phyloP scores from a whole-genome alignment of 1,284 basidiomycete genomes.

The Puccinia sorghi region DNA sequence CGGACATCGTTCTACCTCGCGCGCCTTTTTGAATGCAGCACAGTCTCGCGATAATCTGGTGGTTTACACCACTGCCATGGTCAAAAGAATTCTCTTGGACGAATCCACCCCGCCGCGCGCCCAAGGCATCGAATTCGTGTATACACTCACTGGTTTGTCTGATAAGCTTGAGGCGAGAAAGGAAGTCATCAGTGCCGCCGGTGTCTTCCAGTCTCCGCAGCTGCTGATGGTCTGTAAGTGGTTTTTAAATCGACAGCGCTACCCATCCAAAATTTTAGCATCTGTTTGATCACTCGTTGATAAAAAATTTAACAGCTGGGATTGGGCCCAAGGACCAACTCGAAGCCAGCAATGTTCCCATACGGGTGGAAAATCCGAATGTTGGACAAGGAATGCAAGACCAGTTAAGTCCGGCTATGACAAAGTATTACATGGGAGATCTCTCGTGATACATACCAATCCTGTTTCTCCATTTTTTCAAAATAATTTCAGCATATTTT shows the following conservation, averaged over 20 bases:
- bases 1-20: constrained; percentile 17
- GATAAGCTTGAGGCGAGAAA: constrained; percentile 26
- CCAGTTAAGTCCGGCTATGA: constrained; percentile 15
- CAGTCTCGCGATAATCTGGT: constrained; percentile 16
- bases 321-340: constrained; percentile 39
- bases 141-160: not conserved
- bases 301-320: not conserved
- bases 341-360: constrained; percentile 24
- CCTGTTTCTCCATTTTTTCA: not conserved
- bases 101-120: constrained; percentile 20
- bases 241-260: not conserved
- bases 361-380: constrained; percentile 31
- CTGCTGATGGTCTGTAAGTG: constrained; percentile 52
- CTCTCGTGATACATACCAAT: not conserved
- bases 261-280: no score
- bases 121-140: constrained; percentile 28
- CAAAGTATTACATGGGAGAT: no score
- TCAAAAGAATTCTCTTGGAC: constrained; percentile 34
- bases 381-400: constrained; percentile 39
- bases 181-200: constrained; percentile 57
- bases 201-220: constrained; percentile 57
- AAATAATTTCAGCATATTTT: constrained; percentile 25
- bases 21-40: constrained; percentile 12
- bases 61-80: constrained; percentile 23
- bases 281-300: no score